These are phyloP conservation scores for Silene coronaria DNA, from an alignment of 179 eudicot species.

Conservation along the genomic window DNA sequence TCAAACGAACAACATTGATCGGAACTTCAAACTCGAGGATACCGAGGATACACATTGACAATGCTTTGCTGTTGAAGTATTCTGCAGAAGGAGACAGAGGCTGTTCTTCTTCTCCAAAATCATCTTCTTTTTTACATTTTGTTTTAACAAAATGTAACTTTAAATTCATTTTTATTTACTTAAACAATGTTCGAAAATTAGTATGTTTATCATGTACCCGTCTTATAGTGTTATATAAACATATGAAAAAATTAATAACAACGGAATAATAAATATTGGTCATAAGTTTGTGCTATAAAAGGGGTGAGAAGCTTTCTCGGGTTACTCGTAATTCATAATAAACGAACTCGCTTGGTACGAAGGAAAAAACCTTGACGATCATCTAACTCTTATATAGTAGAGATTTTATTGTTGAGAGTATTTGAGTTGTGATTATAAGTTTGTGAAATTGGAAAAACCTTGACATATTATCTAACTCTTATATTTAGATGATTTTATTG, in stretches of 20 bases:
- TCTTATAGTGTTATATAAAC: too few relatives aligned
- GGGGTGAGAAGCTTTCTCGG: not conserved
- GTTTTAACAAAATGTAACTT: constrained; percentile 10
- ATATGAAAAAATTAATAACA: too few relatives aligned
- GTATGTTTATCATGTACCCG: too few relatives aligned
- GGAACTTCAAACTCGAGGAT: constrained; percentile 13
- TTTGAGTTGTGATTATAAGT: constrained; percentile 24
- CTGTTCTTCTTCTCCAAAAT: not conserved
- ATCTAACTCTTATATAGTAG: too few relatives aligned
- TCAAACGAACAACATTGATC: not conserved
- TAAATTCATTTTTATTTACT: not conserved
- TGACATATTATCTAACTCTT: too few relatives aligned
- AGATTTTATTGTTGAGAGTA: too few relatives aligned
- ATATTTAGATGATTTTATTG: constrained; percentile 2
- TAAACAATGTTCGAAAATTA: not conserved
- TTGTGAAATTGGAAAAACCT: constrained; percentile 29
- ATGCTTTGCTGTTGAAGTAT: constrained; percentile 10
- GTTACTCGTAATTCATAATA: not conserved
- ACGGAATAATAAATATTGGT: too few relatives aligned
- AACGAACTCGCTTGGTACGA: too few relatives aligned
- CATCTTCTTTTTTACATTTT: constrained; percentile 9
- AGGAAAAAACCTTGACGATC: too few relatives aligned
- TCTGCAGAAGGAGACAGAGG: constrained; percentile 13
- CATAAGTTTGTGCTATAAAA: not conserved
- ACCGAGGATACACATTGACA: constrained; percentile 5